These are phyloP conservation scores for Trichoderma atrobrunneum DNA, from an alignment of 2,329 filamentous ascomycete species.

Conservation along the genomic window DNA sequence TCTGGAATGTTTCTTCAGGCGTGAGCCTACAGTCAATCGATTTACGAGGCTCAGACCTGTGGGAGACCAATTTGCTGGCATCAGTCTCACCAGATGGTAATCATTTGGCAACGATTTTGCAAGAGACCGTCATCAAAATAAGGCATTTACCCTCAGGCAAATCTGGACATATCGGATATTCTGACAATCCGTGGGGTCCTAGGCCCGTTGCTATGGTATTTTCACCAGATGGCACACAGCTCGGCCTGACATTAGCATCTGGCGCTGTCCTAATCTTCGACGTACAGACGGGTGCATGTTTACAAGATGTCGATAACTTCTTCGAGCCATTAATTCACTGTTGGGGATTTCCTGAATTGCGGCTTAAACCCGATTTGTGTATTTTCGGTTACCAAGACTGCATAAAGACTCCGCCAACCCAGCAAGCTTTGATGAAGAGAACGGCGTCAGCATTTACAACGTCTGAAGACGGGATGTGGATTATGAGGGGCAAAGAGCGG, in stretches of 20 bases:
- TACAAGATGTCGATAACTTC: neutral
- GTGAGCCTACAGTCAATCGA: neutral
- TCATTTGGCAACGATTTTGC: neutral
- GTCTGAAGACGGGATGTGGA: neutral
- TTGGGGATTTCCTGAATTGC: rapidly evolving
- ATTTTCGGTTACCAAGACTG: neutral
- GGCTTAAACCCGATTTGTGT: neutral
- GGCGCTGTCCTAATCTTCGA: neutral
- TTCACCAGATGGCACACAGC: neutral
- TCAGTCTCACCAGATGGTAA: neutral
- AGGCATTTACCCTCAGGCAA: neutral
- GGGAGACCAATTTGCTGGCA: too few relatives aligned
- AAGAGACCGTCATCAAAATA: neutral
- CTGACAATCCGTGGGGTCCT: rapidly evolving
- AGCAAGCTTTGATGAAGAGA: neutral
- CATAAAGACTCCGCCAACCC: rapidly evolving
- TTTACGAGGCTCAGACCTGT: rapidly evolving
- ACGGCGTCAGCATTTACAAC: neutral
- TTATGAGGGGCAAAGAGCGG: neutral
- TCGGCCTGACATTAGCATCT: neutral
- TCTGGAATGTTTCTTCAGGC: neutral
- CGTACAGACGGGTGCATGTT: neutral
- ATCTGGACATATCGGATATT: too few relatives aligned
- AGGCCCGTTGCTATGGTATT: neutral
- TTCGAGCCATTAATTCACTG: neutral